Evolutionary conservation across 345 rosid genomes (phyloP).

Genomic region (Microcos paniculata): DNA sequence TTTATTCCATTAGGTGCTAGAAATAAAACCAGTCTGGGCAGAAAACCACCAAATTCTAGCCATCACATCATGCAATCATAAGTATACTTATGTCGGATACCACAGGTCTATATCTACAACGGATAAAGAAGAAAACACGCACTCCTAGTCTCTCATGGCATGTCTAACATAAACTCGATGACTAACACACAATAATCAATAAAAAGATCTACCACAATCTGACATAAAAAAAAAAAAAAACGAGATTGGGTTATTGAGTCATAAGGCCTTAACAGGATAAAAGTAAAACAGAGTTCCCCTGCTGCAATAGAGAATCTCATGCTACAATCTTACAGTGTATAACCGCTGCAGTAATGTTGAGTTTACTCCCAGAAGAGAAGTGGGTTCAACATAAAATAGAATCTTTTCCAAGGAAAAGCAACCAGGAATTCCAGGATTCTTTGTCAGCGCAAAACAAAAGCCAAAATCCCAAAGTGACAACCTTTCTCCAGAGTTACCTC

Average conservation of each 20-base stretch:
- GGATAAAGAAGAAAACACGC: not conserved
- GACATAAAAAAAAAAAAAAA: not conserved
- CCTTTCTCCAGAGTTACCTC: not conserved
- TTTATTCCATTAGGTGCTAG: not conserved
- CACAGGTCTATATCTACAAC: not conserved
- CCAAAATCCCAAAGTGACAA: not conserved
- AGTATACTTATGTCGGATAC: not conserved
- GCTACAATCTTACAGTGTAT: not conserved
- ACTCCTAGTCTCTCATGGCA: not conserved
- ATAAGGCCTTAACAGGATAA: not conserved
- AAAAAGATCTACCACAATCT: not conserved
- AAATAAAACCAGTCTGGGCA: not conserved
- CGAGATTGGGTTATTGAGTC: not conserved
- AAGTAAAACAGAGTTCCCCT: slow-evolving; percentile 1
- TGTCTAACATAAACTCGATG: not conserved
- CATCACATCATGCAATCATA: not conserved
- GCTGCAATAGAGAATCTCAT: not conserved
- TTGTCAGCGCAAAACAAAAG: not conserved
- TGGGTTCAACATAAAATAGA: slow-evolving; percentile 5
- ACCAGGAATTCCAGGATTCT: not conserved
- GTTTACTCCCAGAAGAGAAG: not conserved
- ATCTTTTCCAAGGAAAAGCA: not conserved
- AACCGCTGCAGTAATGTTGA: not conserved
- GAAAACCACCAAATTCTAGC: not conserved
- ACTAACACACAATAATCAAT: not conserved